A percentile compares a stretch with the other conserved stretches of the same genome.
Conservation (phyloP, 2,329 filamentous ascomycete species). For the Colletotrichum zoysiae region DNA sequence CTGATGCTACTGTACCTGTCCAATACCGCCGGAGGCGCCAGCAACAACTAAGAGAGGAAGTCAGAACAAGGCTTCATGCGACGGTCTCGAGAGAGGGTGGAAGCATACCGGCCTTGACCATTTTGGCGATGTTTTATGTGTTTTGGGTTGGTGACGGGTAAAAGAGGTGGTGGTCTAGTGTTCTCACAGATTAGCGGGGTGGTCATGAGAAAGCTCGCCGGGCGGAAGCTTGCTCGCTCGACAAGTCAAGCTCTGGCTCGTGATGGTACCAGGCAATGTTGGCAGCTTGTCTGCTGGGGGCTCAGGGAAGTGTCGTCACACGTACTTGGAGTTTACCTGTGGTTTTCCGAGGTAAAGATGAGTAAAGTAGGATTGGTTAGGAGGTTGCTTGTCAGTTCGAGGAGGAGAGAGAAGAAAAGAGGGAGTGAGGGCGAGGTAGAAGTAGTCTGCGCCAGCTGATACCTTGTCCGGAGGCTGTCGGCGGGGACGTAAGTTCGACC, state of each 20-base stretch:
- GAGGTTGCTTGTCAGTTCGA: slow-evolving; percentile 14
- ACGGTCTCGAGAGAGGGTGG: slow-evolving; percentile 17
- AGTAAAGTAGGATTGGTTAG: not conserved
- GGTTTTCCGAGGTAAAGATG: slow-evolving; percentile 11
- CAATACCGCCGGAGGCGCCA: slow-evolving; percentile 98
- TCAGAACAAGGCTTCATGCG: slow-evolving; percentile 10
- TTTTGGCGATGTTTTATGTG: slow-evolving; percentile 52
- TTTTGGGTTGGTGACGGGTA: slow-evolving; percentile 25
- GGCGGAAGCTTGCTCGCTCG: slow-evolving; percentile 26
- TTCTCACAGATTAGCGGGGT: slow-evolving; percentile 42
- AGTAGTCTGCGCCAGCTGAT: slow-evolving; percentile 40
- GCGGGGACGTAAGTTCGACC: slow-evolving; percentile 42
- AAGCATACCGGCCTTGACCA: slow-evolving; percentile 73
- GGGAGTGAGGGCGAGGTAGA: slow-evolving; percentile 26
- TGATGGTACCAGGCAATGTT: not conserved
- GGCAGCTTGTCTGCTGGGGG: not conserved
- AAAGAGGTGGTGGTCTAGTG: slow-evolving; percentile 18
- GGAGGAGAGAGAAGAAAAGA: slow-evolving; percentile 5
- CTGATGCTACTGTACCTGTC: slow-evolving; percentile 75
- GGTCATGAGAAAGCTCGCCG: slow-evolving; percentile 24
- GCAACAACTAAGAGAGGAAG: slow-evolving; percentile 75
- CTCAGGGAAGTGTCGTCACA: not conserved
- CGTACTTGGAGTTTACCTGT: slow-evolving; percentile 16
- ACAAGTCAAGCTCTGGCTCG: slow-evolving; percentile 21
- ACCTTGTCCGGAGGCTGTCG: slow-evolving; percentile 41